These are phyloP conservation scores for Puccinia polysora DNA, from an alignment of 1,284 basidiomycete genomes.

Conservation along the genomic window DNA sequence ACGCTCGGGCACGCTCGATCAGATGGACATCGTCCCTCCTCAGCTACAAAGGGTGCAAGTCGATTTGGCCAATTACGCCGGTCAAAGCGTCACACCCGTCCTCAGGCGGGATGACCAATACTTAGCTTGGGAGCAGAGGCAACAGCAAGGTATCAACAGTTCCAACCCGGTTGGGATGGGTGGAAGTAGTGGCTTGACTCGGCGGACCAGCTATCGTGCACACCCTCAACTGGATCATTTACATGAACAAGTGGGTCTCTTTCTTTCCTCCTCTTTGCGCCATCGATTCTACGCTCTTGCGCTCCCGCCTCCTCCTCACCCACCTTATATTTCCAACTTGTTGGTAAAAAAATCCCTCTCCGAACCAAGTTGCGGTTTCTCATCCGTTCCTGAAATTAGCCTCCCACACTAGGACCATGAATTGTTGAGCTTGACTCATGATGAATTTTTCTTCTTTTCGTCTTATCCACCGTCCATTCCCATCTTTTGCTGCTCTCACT, in stretches of 20 bases:
- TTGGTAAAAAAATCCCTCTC: no score
- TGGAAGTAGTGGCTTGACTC: slow-evolving; percentile 63
- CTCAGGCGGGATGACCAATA: slow-evolving; percentile 50
- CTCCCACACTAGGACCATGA: neutral
- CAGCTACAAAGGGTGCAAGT: slow-evolving; percentile 60
- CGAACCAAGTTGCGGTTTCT: no score
- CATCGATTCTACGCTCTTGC: slow-evolving; percentile 63
- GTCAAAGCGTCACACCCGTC: slow-evolving; percentile 49
- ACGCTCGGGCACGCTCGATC: slow-evolving; percentile 77
- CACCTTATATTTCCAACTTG: no score
- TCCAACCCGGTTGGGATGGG: slow-evolving; percentile 69
- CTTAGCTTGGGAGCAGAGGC: slow-evolving; percentile 58
- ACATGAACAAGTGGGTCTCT: slow-evolving; percentile 72
- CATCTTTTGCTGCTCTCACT: neutral
- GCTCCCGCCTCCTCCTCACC: slow-evolving; percentile 62
- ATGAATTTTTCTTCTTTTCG: slow-evolving; percentile 16
- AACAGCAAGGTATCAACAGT: slow-evolving; percentile 54
- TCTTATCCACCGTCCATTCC: neutral
- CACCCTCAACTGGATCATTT: slow-evolving; percentile 82
- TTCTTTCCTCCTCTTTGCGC: slow-evolving; percentile 51
- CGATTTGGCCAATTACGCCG: slow-evolving; percentile 48
- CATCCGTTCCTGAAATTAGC: neutral
- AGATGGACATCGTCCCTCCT: slow-evolving; percentile 83
- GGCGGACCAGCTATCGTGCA: slow-evolving; percentile 68
- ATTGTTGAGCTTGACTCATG: slow-evolving; percentile 33